Percentiles rank a stretch among this genome's conserved stretches.
These are phyloP conservation scores for Conticribra guillardii DNA, from an alignment of 108 stramenopile genomes.

Conservation along the genomic window DNA sequence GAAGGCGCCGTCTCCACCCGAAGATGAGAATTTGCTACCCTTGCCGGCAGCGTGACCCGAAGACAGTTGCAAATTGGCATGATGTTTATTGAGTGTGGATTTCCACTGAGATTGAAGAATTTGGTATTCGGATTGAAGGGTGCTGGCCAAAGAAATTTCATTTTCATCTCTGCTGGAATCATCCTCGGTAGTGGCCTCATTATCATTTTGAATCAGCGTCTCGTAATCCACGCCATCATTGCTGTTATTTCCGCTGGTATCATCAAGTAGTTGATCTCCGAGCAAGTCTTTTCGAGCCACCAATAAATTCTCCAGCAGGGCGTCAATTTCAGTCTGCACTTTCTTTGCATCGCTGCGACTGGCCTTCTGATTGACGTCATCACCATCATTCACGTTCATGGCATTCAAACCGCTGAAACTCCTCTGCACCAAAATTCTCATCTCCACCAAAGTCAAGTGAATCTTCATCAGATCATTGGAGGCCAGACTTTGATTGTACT, in stretches of 20 bases:
- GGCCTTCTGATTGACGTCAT: neutral
- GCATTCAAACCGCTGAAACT: slow-evolving; percentile 32
- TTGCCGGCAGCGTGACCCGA: slow-evolving; percentile 45
- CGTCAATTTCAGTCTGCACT: slow-evolving; percentile 65
- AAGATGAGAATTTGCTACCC: neutral
- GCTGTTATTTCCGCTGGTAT: slow-evolving; percentile 1
- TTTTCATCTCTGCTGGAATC: neutral
- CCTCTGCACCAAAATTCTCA: slow-evolving; percentile 76
- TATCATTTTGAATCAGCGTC: no score
- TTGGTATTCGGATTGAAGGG: slow-evolving; percentile 64
- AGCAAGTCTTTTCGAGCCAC: slow-evolving; percentile 36
- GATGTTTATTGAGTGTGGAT: slow-evolving; percentile 63
- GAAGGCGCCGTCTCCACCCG: slow-evolving; percentile 18
- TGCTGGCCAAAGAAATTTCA: neutral
- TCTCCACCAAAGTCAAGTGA: slow-evolving; percentile 63
- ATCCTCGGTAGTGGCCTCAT: neutral
- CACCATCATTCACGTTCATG: slow-evolving; percentile 1
- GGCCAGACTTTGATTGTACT: slow-evolving; percentile 30
- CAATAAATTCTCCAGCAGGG: slow-evolving; percentile 62
- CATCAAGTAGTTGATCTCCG: slow-evolving; percentile 32
- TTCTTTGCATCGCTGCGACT: slow-evolving; percentile 25
- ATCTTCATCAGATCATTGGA: slow-evolving; percentile 63
- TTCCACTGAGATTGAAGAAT: slow-evolving; percentile 63
- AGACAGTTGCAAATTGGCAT: slow-evolving; percentile 65
- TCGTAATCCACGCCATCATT: neutral